Percentiles rank a stretch among this genome's conserved stretches.
phyloP scores from a whole-genome alignment of 2,329 filamentous ascomycete genomes.

The Colletotrichum tropicale region DNA sequence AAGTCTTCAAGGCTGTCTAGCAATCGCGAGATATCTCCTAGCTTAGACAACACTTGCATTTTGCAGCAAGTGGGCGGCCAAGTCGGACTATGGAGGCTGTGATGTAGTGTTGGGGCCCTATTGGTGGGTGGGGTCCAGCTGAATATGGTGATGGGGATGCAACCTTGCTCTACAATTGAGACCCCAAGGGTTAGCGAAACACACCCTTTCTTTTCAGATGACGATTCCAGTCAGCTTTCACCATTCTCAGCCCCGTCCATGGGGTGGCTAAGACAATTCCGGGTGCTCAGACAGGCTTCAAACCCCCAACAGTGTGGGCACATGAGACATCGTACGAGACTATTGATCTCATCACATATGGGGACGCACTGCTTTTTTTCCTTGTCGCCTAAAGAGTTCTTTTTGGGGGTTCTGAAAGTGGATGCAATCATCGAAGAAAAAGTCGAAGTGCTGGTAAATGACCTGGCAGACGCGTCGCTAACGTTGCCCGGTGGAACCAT shows the following conservation, averaged over 20 bases:
- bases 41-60: neutral
- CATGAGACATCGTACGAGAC: neutral
- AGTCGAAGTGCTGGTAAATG: neutral
- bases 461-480: neutral
- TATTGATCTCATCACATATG: neutral
- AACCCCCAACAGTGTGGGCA: neutral
- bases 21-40: neutral
- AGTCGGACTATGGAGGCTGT: neutral
- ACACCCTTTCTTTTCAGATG: neutral
- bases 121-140: neutral
- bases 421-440: neutral
- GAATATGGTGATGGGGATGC: neutral
- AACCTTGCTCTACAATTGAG: neutral
- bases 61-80: neutral
- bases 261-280: neutral
- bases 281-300: neutral
- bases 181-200: neutral
- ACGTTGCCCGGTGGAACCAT: neutral
- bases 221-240: neutral
- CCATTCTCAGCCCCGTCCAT: neutral
- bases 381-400: neutral
- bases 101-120: neutral
- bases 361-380: neutral
- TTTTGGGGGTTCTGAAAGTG: neutral
- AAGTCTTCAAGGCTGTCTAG: neutral